Evolutionary conservation across 2,329 filamentous ascomycete genomes (phyloP).

Genomic region (Pezicula radicicola): DNA sequence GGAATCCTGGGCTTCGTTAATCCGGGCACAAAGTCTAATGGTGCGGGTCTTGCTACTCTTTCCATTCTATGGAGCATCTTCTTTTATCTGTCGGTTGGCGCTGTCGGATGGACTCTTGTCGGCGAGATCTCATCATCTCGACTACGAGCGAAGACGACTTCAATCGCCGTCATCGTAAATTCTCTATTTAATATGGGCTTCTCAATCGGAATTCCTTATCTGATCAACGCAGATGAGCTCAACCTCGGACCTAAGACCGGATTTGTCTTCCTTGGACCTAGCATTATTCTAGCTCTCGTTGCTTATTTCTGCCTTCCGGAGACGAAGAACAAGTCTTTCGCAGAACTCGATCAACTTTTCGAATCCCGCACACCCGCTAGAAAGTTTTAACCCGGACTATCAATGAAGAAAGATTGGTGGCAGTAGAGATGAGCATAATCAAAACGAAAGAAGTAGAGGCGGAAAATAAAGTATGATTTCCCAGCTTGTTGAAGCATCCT

Average conservation of each 20-base stretch:
- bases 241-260: neutral
- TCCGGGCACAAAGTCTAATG: neutral
- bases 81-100: conserved; percentile 82
- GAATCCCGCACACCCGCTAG: neutral
- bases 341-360: neutral
- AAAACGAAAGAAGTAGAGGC: too few species aligned
- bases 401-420: too few species aligned
- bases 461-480: too few species aligned
- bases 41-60: conserved; percentile 46
- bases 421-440: too few species aligned
- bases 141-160: conserved; percentile 84
- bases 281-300: neutral
- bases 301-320: neutral
- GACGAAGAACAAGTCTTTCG: neutral
- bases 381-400: neutral
- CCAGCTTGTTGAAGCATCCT: too few species aligned
- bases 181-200: neutral
- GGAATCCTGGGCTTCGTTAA: neutral
- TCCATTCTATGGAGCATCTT: conserved; percentile 77
- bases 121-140: conserved; percentile 76
- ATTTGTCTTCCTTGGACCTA: neutral
- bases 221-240: conserved; percentile 1
- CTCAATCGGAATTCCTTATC: neutral
- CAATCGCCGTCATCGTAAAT: conserved; percentile 51
- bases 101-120: conserved; percentile 82